Conservation (phyloP, 495 filamentous ascomycete genomes). For the Viridothelium virens region DNA sequence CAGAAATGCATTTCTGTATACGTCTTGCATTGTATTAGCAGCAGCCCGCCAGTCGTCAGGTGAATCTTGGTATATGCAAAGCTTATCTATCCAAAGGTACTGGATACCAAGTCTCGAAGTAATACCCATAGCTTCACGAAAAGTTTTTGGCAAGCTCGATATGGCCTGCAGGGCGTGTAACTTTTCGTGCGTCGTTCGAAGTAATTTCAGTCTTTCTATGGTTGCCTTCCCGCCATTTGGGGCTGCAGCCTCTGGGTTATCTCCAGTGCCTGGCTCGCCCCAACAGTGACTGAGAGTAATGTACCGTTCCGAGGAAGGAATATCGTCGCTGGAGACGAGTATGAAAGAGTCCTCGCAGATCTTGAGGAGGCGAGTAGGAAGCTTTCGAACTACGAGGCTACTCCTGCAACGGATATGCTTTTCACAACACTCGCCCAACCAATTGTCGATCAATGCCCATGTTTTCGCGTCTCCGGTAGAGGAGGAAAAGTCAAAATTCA, state of each 20-base stretch:
- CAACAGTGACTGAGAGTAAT: background rate
- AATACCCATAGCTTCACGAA: slow-evolving; percentile 6
- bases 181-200: background rate
- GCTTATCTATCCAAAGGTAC: slow-evolving; percentile 10
- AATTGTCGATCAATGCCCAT: too few relatives aligned
- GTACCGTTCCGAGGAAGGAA: background rate
- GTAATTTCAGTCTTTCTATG: background rate
- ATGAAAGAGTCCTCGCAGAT: too few relatives aligned
- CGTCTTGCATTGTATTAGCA: background rate
- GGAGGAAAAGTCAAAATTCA: too few relatives aligned
- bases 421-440: too few relatives aligned
- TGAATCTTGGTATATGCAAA: slow-evolving; percentile 7
- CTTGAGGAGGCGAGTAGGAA: too few relatives aligned
- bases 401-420: too few relatives aligned
- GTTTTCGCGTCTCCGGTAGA: too few relatives aligned
- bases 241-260: too few relatives aligned
- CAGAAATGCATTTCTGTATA: slow-evolving; percentile 4
- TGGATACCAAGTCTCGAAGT: background rate
- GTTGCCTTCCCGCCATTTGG: background rate
- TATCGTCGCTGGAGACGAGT: too few relatives aligned
- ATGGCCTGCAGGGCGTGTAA: background rate
- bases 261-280: background rate
- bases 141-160: slow-evolving; percentile 2
- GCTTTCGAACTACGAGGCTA: too few relatives aligned
- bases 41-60: background rate